Conservation (phyloP, 768 basidiomycete species). For the Russula ochroleuca region DNA sequence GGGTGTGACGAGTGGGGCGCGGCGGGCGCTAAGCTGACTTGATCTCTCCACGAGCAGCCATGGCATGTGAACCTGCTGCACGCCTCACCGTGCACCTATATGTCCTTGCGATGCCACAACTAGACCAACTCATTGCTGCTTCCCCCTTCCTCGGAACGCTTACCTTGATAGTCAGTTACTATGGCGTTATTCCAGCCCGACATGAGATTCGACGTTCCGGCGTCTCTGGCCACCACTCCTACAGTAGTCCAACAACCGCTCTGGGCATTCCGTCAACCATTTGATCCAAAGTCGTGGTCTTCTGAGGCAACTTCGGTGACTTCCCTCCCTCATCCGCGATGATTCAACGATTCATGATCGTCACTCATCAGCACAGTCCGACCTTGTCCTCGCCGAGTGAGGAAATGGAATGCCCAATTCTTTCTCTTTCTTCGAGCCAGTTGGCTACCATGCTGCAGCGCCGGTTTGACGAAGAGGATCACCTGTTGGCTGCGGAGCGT, state of each 20-base stretch:
- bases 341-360: not conserved
- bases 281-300: not conserved
- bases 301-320: not conserved
- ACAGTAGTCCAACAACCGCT: not conserved
- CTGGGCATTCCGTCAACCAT: not conserved
- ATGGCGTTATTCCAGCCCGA: not conserved
- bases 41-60: not conserved
- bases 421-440: not conserved
- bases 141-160: not conserved
- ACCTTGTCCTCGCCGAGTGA: not conserved
- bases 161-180: not conserved
- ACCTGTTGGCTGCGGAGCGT: constrained; percentile 2
- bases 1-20: not conserved
- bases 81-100: not conserved
- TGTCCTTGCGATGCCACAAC: not conserved
- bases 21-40: not conserved
- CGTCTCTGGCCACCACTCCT: not conserved
- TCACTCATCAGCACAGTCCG: not conserved
- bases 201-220: not conserved
- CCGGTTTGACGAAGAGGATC: constrained; percentile 17
- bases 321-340: not conserved
- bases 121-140: not conserved
- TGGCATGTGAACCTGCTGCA: not conserved
- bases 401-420: not conserved
- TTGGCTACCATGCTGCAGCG: constrained; percentile 2